Evolutionary conservation across 768 basidiomycete species (phyloP).

Genomic region (Artomyces pyxidatus): DNA sequence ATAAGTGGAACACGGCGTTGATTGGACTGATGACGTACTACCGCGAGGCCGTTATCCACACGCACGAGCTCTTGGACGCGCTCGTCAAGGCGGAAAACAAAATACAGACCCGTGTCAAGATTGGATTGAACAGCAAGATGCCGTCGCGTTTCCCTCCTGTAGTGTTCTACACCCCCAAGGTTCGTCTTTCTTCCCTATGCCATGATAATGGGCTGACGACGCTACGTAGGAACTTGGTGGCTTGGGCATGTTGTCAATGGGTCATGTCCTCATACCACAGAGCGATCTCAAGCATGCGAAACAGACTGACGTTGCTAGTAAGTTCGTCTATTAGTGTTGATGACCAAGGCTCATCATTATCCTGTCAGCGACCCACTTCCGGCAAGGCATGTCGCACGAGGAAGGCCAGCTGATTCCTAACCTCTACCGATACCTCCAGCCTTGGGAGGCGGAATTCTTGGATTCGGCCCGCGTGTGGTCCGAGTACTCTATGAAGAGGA

Average conservation of each 20-base stretch:
- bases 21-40: constrained; percentile 98
- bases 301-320: constrained; percentile 91
- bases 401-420: constrained; percentile 96
- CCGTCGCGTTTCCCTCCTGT: constrained; percentile 97
- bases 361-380: constrained; percentile 93
- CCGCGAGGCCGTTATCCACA: constrained; percentile 95
- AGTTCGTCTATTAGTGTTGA: constrained; percentile 12
- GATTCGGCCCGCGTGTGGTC: constrained; percentile 99
- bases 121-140: constrained; percentile 99
- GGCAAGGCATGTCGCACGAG: constrained; percentile 96
- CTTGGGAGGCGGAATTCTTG: constrained; percentile 96
- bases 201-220: constrained; percentile 1
- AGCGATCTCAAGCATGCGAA: constrained; percentile 97
- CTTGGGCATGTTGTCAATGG: constrained; percentile 99
- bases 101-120: constrained; percentile 99
- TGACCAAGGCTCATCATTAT: constrained; percentile 1
- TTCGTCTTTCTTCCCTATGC: constrained; percentile 19
- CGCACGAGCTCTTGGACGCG: constrained; percentile 90
- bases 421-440: constrained; percentile 91
- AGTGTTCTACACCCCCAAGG: constrained; percentile 94
- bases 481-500: constrained; percentile 98
- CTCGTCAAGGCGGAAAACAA: constrained; percentile 99
- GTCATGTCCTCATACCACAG: constrained; percentile 96
- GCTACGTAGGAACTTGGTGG: constrained; percentile 77
- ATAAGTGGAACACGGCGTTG: constrained; percentile 95